phyloP scores from a whole-genome alignment of 139 green algal genomes.

The Volvox africanus region DNA sequence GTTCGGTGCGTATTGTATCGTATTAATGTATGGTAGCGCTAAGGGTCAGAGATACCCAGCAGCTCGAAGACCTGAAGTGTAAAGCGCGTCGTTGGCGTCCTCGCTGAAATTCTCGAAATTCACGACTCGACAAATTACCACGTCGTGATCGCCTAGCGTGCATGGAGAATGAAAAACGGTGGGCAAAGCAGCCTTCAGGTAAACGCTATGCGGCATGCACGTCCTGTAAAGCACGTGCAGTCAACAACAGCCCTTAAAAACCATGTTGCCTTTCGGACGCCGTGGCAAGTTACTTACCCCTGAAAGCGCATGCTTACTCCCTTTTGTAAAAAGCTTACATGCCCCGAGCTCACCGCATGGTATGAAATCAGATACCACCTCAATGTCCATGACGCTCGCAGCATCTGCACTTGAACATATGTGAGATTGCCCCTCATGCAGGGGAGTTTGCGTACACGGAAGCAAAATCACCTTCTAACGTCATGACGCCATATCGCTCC shows the following conservation, averaged over 20 bases:
- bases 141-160: conserved; percentile 68
- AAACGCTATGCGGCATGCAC: no score
- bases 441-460: background rate
- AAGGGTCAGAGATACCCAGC: background rate
- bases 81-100: conserved; percentile 39
- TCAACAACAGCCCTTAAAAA: no score
- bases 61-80: conserved; percentile 46
- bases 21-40: background rate
- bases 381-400: conserved; percentile 65
- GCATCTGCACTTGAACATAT: conserved; percentile 28
- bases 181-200: no score
- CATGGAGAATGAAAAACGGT: no score
- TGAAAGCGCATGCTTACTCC: no score
- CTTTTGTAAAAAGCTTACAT: no score
- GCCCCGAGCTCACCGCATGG: conserved; percentile 29
- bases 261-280: no score
- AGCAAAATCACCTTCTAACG: conserved; percentile 47
- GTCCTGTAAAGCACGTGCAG: no score
- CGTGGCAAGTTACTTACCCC: no score
- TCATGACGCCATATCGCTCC: conserved; percentile 37
- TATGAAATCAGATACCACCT: conserved; percentile 59
- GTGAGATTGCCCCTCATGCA: background rate
- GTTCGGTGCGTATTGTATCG: no score
- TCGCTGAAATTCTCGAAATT: conserved; percentile 49
- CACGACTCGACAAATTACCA: conserved; percentile 68